Base-by-base conservation (phyloP, 352 stramenopile species). In the Phytophthora pluvialis region DNA sequence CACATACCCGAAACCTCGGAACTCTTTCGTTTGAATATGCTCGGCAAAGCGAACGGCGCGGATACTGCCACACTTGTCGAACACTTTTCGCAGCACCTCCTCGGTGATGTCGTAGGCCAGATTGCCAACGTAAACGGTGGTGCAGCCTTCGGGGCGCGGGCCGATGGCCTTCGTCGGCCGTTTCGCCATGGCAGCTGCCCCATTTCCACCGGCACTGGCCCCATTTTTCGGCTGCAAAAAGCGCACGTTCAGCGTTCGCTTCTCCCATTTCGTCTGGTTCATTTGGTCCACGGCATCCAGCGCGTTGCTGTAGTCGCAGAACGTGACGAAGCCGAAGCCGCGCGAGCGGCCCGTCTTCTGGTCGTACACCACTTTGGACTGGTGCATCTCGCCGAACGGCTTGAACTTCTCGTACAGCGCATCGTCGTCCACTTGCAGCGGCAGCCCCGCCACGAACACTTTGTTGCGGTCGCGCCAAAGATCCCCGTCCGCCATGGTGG, bases 111-210 rank as follows among this genome's bases (percentile, higher is more conserved):
- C 81, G 72, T 99, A 99, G 2, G 97, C 90, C 59, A 99, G 71
- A 74, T 99, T 99, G 40, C 94, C 91, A 3, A 98, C 94, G 77
- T 98, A 99, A 10, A 99, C 67, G 12, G 86, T 98, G 28, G 79
- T 89, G 72, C 97, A 99, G 10, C 81, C 81, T 46, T 93, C 74
- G 0, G 94, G 94, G 39, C 81, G 75, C 3, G 80, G 83, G 0
- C 81, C 83, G 52, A 93, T 75, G 18, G 85, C 76, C 52, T 91
- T 90, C 5, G 64, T 60, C 1, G 80, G 73, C 2, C 64, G 61
- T 11, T 60, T 36, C 10, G 18, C 55, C 11, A 50, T 56, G 3
- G 60, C 33, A 8, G 48, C 52, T 21, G 44, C 28, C 3, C 25
- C 61, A 38, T 29, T 53, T 21, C 70, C 76, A 18, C 13, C 21